Evolutionary conservation across 768 basidiomycete genomes (phyloP), one percentile per base, ranked within the genome.

Genomic region (Xanthoconium purpureum): DNA sequence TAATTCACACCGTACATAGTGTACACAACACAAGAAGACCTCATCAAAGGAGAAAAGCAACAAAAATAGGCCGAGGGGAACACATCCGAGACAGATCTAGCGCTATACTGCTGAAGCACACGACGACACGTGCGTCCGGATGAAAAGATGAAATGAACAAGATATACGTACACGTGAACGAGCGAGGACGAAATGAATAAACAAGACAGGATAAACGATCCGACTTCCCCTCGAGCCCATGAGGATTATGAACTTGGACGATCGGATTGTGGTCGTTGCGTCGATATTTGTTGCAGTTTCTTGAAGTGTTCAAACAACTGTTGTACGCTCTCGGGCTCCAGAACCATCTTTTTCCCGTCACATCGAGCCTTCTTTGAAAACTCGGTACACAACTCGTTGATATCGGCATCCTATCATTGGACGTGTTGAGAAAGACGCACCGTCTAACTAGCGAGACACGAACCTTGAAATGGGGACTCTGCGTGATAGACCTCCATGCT

Each of bases 331-430:
- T 75, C 70, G 7, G 78, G 77, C 57, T 82, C 88, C 47, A 93
- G 71, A 18, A 92, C 91, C 38, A 91, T 87, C 74, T 89, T 90
- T 29, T 84, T 84, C 37, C 91, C 91, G 57, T 92, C 91, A 65
- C 91, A 94, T 44, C 83, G 79, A 46, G 91, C 91, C 74, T 94
- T 93, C 66, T 72, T 80, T 45, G 89, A 81, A 66, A 94, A 91
- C 71, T 92, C 88, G 8, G 82, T 63, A 66, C 91, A 94, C 24
- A 94, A 75, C 47, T 87, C 80, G 62, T 87, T 89, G 55, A 93
- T 84, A 64, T 93, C 91, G 38, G 83, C 76, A 63, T 89, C 87
- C 85, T 91, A 55, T 50, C 30, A 28, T 42, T 28, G 18, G 50
- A 54, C 32, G 56, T 37, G 47, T 50, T 40, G 8, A 63, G 50